phyloP scores from a whole-genome alignment of 2,329 filamentous ascomycete genomes.

The Aspergillus hiratsukae region DNA sequence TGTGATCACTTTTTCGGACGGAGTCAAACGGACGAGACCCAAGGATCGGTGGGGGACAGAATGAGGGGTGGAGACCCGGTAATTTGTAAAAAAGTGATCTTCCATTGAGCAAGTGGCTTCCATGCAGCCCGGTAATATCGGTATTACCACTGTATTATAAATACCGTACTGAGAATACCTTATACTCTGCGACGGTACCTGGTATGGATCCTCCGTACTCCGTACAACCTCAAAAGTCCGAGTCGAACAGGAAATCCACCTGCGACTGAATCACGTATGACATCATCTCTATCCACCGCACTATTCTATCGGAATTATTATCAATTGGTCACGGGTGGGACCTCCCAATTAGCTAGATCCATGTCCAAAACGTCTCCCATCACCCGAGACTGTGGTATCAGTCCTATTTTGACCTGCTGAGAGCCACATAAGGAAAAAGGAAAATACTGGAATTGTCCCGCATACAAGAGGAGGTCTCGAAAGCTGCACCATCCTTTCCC shows the following conservation, averaged over 20 bases:
- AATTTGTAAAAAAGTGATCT: constrained; percentile 1
- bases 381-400: not conserved
- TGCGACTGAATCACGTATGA: not conserved
- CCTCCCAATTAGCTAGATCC: not conserved
- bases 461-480: not conserved
- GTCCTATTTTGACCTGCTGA: not conserved
- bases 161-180: not conserved
- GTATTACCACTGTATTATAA: not conserved
- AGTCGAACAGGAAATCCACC: not conserved
- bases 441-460: not conserved
- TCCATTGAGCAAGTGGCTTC: not conserved
- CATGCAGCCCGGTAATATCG: not conserved
- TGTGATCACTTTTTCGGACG: constrained; percentile 19
- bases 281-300: not conserved
- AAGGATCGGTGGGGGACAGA: constrained; percentile 13
- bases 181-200: too few species aligned
- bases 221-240: not conserved
- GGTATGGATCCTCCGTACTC: too few species aligned
- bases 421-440: too few species aligned
- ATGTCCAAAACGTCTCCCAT: not conserved
- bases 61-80: constrained; percentile 10
- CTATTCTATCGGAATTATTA: not conserved
- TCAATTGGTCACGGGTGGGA: not conserved
- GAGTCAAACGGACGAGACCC: constrained; percentile 10
- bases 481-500: not conserved